These are phyloP conservation scores for Zasmidium angulare DNA, from an alignment of 2,329 filamentous ascomycete genomes.

Conservation along the genomic window DNA sequence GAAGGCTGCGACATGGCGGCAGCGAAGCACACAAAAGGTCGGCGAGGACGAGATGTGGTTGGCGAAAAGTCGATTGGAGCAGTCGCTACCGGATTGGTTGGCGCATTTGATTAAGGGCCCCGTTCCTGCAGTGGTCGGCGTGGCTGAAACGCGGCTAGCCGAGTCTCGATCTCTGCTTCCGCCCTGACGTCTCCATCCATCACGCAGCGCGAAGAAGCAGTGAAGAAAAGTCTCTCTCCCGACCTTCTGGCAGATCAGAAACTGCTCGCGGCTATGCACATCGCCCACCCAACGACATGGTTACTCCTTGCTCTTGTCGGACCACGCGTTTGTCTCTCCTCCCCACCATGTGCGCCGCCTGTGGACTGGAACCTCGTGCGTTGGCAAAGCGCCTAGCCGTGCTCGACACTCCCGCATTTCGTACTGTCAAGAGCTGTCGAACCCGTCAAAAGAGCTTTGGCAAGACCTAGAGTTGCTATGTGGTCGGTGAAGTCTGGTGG, in stretches of 20 bases:
- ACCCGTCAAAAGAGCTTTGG: too few relatives aligned
- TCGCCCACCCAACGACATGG: not conserved
- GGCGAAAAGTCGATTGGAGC: not conserved
- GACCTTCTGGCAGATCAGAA: not conserved
- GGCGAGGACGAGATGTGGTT: not conserved
- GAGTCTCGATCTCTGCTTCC: not conserved
- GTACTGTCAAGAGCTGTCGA: not conserved
- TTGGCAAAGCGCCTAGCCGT: not conserved
- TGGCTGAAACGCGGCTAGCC: not conserved
- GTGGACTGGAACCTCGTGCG: not conserved
- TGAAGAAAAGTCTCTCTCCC: not conserved
- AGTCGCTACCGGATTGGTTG: conserved; percentile 1
- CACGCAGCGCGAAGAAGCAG: too few relatives aligned
- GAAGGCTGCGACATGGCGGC: not conserved
- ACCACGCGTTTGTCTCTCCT: not conserved
- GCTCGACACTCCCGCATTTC: not conserved
- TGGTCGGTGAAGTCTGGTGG: too few relatives aligned
- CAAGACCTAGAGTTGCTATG: too few relatives aligned
- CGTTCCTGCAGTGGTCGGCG: not conserved
- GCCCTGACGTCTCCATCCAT: too few relatives aligned
- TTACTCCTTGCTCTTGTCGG: not conserved
- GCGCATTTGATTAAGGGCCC: not conserved
- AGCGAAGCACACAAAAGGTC: not conserved
- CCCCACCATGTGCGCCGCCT: not conserved
- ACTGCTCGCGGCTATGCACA: conserved; percentile 3